These are phyloP conservation scores for Gynandropsis gynandra DNA, from an alignment of 345 rosid species.

Conservation along the genomic window DNA sequence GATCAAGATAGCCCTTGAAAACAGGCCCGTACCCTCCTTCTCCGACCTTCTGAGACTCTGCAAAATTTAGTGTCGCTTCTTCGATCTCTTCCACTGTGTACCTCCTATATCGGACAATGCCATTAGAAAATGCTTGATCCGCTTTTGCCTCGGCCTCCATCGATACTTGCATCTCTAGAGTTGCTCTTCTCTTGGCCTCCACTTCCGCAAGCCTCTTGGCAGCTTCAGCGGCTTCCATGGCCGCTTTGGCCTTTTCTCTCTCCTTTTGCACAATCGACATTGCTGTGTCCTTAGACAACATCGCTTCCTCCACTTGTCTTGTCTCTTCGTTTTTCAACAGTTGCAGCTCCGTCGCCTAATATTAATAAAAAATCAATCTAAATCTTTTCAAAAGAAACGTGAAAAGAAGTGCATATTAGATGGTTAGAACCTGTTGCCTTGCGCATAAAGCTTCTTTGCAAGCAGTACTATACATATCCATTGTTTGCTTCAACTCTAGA, in stretches of 20 bases:
- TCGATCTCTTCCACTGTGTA: conserved; percentile 77
- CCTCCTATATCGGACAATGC: conserved; percentile 54
- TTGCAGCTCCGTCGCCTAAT: conserved; percentile 64
- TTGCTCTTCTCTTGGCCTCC: conserved; percentile 49
- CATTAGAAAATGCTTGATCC: conserved; percentile 16
- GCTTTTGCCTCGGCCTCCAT: conserved; percentile 43
- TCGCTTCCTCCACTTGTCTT: conserved; percentile 56
- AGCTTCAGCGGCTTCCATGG: conserved; percentile 71
- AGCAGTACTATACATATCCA: conserved; percentile 82
- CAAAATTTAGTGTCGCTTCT: conserved; percentile 54
- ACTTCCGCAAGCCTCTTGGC: conserved; percentile 57
- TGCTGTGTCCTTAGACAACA: conserved; percentile 65
- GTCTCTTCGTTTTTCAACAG: conserved; percentile 64
- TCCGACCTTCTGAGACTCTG: conserved; percentile 52
- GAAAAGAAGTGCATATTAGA: not conserved
- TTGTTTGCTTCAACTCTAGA: conserved; percentile 83
- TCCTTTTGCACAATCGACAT: conserved; percentile 55
- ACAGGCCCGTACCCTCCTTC: conserved; percentile 99
- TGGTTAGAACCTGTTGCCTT: conserved; percentile 56
- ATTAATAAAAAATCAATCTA: not conserved
- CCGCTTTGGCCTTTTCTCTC: conserved; percentile 54
- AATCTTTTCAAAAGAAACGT: not conserved
- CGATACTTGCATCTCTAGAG: conserved; percentile 36
- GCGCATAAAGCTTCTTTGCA: conserved; percentile 85
- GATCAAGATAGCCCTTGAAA: conserved; percentile 71